Evolutionary conservation across 2,329 filamentous ascomycete genomes (phyloP), one percentile per base, ranked within the genome.

Genomic region (Alternaria sp.): DNA sequence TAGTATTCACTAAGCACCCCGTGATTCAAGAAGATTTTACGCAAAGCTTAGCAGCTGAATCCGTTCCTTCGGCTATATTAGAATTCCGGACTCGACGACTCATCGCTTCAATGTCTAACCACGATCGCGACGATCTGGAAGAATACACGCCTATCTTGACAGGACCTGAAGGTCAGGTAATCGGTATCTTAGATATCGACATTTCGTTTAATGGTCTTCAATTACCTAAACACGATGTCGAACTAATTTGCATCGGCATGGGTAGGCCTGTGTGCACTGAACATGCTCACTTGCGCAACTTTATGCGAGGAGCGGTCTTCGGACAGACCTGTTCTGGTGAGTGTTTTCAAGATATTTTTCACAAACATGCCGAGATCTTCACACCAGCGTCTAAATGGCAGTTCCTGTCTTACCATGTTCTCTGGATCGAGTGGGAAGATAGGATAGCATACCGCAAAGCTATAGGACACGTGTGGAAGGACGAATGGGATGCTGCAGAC

Each of bases 391-490:
- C 45, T 1, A 49, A 28, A 21, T 57, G 54, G 59, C 52, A 43
- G 25, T 66, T 62, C 21, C 19, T 59, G 25, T 58, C 57, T 40
- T 67, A 67, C 28, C 55, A 61, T n/a, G 66, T 67, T 8, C 47
- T 70, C 2, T 67, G 68, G 60, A 59, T 70, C n/a, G 59, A 63
- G 23, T 54, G 66, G 64, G 55, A 64, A n/a, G 51, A 49, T 9
- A 58, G 30, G 1, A 51, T 67, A 8, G 64, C 61, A 15, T 65
- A 69, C 26, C 40, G 66, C 12, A 62, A 63, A 23, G 68, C 50
- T 5, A 26, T 67, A 19, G 68, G 61, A 7, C 26, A 56, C 10
- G 51, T 69, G 13, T 47, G 44, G 15, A 61, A 62, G 32, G 44
- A 44, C 3, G 57, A 55, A 8, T 70, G 64, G 68, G 61, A 66